Evolutionary conservation across 1,284 basidiomycete species (phyloP).

Genomic region (Irpex rosettiformis): DNA sequence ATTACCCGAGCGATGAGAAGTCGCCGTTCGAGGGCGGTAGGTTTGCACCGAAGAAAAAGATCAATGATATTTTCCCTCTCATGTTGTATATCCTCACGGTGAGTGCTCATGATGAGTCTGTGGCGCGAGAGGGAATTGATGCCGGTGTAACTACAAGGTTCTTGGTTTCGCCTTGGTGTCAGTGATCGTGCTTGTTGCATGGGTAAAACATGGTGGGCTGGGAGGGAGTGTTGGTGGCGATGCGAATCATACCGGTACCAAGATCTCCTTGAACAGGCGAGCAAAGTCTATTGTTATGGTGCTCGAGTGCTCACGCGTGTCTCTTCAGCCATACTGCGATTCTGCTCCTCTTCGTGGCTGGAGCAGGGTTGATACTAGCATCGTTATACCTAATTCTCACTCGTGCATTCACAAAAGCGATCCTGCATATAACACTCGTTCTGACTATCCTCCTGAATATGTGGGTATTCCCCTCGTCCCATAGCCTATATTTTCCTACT

Average conservation of each 20-base stretch:
- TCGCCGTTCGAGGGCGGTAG: constrained; percentile 59
- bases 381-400: constrained; percentile 58
- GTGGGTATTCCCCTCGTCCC: constrained; percentile 38
- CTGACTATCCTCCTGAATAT: constrained; percentile 71
- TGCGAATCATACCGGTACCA: constrained; percentile 37
- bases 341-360: constrained; percentile 61
- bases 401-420: constrained; percentile 71
- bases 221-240: constrained; percentile 59
- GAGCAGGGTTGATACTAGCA: constrained; percentile 46
- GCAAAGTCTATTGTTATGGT: constrained; percentile 25
- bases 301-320: not conserved
- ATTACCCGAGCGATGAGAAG: constrained; percentile 37
- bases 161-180: constrained; percentile 68
- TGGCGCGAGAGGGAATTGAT: not conserved
- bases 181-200: constrained; percentile 60
- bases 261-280: constrained; percentile 59
- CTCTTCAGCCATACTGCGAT: constrained; percentile 44
- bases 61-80: constrained; percentile 74
- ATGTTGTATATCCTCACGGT: constrained; percentile 66
- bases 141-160: constrained; percentile 37
- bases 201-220: constrained; percentile 61
- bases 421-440: constrained; percentile 80
- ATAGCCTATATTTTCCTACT: not conserved
- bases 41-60: constrained; percentile 64
- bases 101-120: not conserved